A percentile compares a stretch with the other conserved stretches of the same genome.
Evolutionary conservation across 2,329 filamentous ascomycete genomes (phyloP).

Genomic region (Penicillium sumatraense): DNA sequence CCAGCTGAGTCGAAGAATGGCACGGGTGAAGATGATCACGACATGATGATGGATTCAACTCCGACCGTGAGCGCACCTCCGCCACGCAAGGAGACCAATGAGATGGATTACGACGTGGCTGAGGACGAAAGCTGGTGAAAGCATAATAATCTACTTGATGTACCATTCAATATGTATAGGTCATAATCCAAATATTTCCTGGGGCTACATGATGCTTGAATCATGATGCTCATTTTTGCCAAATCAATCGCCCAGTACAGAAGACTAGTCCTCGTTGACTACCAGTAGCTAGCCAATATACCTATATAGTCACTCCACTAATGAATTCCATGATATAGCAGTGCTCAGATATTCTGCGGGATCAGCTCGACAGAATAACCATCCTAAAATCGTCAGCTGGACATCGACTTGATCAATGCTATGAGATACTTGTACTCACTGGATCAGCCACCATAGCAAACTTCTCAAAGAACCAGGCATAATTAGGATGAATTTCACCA

Average conservation of each 20-base stretch:
- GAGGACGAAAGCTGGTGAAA: slow-evolving; percentile 52
- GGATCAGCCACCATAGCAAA: slow-evolving; percentile 47
- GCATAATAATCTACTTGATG: slow-evolving; percentile 10
- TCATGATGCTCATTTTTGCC: background rate
- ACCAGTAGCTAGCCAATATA: no score
- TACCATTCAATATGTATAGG: slow-evolving; percentile 8
- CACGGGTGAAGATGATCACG: slow-evolving; percentile 32
- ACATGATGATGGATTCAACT: slow-evolving; percentile 37
- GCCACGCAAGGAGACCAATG: slow-evolving; percentile 27
- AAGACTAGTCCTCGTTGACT: no score
- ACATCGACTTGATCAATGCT: no score
- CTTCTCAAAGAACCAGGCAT: slow-evolving; percentile 39
- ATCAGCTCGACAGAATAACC: slow-evolving; percentile 41
- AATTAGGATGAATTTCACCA: slow-evolving; percentile 40
- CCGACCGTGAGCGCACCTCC: slow-evolving; percentile 15
- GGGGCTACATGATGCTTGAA: background rate
- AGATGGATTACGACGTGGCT: slow-evolving; percentile 57
- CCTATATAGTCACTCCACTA: no score
- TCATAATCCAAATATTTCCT: slow-evolving; percentile 3
- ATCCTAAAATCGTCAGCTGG: slow-evolving; percentile 29
- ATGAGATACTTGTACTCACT: no score
- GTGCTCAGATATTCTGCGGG: slow-evolving; percentile 30
- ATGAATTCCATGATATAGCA: background rate
- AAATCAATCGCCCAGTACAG: background rate
- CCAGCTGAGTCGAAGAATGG: slow-evolving; percentile 29